These are phyloP conservation scores for Ustulina deusta DNA, from an alignment of 2,329 filamentous ascomycete species.

Conservation along the genomic window DNA sequence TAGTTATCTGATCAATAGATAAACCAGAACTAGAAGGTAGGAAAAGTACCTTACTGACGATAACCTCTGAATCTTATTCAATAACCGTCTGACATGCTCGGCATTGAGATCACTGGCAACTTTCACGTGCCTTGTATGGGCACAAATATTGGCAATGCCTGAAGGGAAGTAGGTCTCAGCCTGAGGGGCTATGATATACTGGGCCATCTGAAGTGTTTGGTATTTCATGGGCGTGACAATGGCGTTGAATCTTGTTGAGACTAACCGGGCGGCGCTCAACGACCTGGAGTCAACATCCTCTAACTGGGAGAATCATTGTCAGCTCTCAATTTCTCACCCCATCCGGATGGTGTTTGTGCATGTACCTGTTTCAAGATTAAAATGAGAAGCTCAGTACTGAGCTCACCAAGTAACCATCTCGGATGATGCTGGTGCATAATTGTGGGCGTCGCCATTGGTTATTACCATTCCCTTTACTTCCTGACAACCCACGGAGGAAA, in stretches of 20 bases:
- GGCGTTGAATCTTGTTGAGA: slow-evolving; percentile 56
- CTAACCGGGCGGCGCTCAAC: slow-evolving; percentile 52
- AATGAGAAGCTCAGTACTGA: slow-evolving; percentile 59
- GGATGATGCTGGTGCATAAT: slow-evolving; percentile 24
- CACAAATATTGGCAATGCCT: slow-evolving; percentile 53
- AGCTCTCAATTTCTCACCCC: slow-evolving; percentile 22
- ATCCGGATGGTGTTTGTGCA: not conserved
- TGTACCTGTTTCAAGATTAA: slow-evolving; percentile 58
- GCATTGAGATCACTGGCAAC: slow-evolving; percentile 57
- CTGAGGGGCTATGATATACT: slow-evolving; percentile 52
- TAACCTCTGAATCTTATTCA: slow-evolving; percentile 54
- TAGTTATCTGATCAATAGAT: slow-evolving; percentile 3
- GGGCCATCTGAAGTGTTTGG: slow-evolving; percentile 54
- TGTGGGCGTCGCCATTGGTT: slow-evolving; percentile 38
- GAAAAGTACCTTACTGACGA: slow-evolving; percentile 55
- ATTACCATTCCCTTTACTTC: slow-evolving; percentile 18
- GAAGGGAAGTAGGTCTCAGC: slow-evolving; percentile 52
- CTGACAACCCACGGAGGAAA: slow-evolving; percentile 9
- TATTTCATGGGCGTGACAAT: slow-evolving; percentile 60
- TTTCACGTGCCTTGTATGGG: slow-evolving; percentile 57
- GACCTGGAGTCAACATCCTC: slow-evolving; percentile 53
- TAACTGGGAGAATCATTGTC: slow-evolving; percentile 51
- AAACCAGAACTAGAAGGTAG: not conserved
- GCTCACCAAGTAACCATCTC: slow-evolving; percentile 50
- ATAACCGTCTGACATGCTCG: slow-evolving; percentile 51